Evolutionary conservation across 331 rosid species (phyloP), one percentile per base, ranked within the genome.

Genomic region (Erythrophleum ivorense): DNA sequence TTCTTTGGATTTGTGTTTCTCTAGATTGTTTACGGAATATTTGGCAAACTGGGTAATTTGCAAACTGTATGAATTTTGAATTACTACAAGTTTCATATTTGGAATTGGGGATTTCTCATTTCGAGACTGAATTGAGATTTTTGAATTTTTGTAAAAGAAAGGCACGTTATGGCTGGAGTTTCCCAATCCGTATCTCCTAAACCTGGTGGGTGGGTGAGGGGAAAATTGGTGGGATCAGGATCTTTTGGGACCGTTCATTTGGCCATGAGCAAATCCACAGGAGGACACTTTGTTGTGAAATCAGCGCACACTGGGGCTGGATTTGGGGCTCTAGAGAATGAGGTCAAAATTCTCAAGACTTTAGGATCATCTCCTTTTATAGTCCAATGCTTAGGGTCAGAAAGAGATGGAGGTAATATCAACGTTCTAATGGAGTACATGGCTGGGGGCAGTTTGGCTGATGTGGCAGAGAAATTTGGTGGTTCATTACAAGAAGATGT

Each of bases 371-470:
- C 91, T 2, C 92, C 82, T 6, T 78, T 87, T 16, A 49, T 87
- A 64, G 91, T 92, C 3, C 83, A 73, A 54, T 90, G 85, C 64
- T 58, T 90, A 55, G 94, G 94, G 71, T 81, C 75, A 50, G 88
- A 92, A 43, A 81, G 76, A 16, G 67, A 77, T 5, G 65, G 34
- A 34, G 85, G 80, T 8, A 69, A 65, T n/a, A 46, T 80, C 43
- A 79, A 81, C 75, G 88, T 92, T 31, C 89, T 90, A n/a, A 87
- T 92, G 91, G 97, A 92, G 88, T 90, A 88, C 11, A 86, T 88
- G 92, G 89, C 81, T 1, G 92, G 94, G 2, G 94, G 94, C 29
- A 92, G 88, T 84, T 85, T 92, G 84, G 85, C 90, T 7, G 92
- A 92, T 9, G 78, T 89, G 79, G 79, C 87, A 0, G 64, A 80